phyloP scores from a whole-genome alignment of 805 yeast species.

The Saturnispora halmiae region DNA sequence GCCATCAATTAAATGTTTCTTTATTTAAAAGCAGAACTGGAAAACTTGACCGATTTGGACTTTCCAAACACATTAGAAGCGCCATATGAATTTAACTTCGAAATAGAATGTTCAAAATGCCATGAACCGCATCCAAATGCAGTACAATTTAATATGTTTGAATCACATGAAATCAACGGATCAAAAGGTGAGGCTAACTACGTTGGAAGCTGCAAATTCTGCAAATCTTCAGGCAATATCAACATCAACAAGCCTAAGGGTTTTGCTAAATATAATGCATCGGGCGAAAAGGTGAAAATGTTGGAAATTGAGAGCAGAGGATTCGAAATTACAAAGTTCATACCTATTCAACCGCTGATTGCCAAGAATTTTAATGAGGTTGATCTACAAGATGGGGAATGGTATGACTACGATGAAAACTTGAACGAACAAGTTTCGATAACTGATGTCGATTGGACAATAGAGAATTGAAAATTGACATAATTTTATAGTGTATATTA shows the following conservation, averaged over 20 bases:
- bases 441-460: constrained; percentile 61
- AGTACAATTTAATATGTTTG: constrained; percentile 59
- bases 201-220: constrained; percentile 40
- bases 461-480: constrained; percentile 25
- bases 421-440: constrained; percentile 73
- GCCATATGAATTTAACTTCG: constrained; percentile 72
- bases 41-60: constrained; percentile 24
- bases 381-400: constrained; percentile 72
- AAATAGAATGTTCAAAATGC: constrained; percentile 68
- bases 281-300: constrained; percentile 37
- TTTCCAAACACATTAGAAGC: constrained; percentile 11
- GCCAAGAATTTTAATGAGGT: constrained; percentile 29
- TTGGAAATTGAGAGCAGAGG: constrained; percentile 83
- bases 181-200: constrained; percentile 80
- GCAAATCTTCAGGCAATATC: constrained; percentile 21
- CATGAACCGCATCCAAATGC: constrained; percentile 68
- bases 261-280: constrained; percentile 25
- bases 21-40: constrained; percentile 29
- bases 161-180: constrained; percentile 54
- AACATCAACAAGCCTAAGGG: constrained; percentile 21
- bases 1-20: constrained; percentile 13
- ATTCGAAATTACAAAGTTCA: constrained; percentile 56
- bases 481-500: background rate
- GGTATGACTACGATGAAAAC: constrained; percentile 93
- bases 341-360: constrained; percentile 53